Base-by-base conservation (phyloP, 257 asterid genomes). In the Solanum stenotomum region DNA sequence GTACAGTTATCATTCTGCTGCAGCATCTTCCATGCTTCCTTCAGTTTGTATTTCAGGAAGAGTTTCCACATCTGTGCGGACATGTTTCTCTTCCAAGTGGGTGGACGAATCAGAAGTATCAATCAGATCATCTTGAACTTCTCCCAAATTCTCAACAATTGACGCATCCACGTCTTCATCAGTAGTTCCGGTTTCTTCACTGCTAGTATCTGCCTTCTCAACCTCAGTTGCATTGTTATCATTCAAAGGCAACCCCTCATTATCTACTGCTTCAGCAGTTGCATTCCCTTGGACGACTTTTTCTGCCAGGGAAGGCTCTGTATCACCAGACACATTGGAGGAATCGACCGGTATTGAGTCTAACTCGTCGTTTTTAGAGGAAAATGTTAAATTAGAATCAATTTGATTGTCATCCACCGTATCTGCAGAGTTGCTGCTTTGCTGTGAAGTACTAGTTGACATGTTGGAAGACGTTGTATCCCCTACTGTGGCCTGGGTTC, bases 21-120 rank as follows among this genome's bases (percentile, higher is more conserved):
- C 98, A 88, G 88, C 95, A 85, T 96, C 97, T 78, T 95, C 95
- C 11, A 75, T 89, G 35, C 93, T 89, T 86, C 93, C 98, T 91
- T 95, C 97, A 15, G 91, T 93, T 86, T 93, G 96, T 78, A 92
- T 89, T 44, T 93, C 93, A 2, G 97, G 95, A 87, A 94, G 94
- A 25, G 98, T 93, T 27, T 94, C 98, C 61, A 92, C 92, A 92
- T 94, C 98, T 1, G 74, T 87, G 16, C 91, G 92, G 22, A 92
- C 90, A 13, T 92, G 90, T 89, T 92, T 95, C 94, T 91, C 96
- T 77, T 90, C 91, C 93, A 91, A 56, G 65, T 94, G 72, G 68
- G 83, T 86, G 49, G 95, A 91, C 3, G 93, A 91, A 89, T 95
- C 98, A 7, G 95, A 94, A 31, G 87, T 37, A 89, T 95, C 98